A percentile compares a stretch with the other conserved stretches of the same genome.
These are phyloP conservation scores for Apiosordaria backusii DNA, from an alignment of 495 filamentous ascomycete genomes.

Conservation along the genomic window DNA sequence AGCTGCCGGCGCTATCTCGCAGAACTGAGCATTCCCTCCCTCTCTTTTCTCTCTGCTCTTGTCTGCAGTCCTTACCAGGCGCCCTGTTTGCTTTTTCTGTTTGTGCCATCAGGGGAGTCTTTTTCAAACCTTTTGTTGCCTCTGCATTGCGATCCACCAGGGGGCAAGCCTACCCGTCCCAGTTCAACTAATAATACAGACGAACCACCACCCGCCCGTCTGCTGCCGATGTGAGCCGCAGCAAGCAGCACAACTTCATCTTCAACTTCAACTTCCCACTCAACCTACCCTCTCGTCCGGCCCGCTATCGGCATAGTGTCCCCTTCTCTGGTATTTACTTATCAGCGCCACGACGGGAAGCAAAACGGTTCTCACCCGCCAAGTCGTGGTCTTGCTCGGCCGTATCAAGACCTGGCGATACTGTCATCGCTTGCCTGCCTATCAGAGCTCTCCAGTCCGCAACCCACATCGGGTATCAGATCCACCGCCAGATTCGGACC, in stretches of 20 bases:
- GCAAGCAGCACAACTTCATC: not conserved
- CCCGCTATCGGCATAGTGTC: constrained; percentile 16
- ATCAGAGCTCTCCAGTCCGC: constrained; percentile 24
- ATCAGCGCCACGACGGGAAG: constrained; percentile 32
- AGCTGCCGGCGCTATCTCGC: constrained; percentile 30
- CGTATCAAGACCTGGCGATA: constrained; percentile 24
- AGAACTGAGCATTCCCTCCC: constrained; percentile 6
- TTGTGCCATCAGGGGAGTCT: constrained; percentile 1
- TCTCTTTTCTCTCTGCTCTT: constrained; percentile 7
- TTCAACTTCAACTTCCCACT: not conserved
- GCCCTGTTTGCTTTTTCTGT: constrained; percentile 3
- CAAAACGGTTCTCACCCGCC: constrained; percentile 21
- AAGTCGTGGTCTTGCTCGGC: constrained; percentile 14
- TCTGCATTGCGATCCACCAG: not conserved
- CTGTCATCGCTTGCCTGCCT: constrained; percentile 25
- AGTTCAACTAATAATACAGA: not conserved
- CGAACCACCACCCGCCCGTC: not conserved
- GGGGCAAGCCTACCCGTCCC: not conserved
- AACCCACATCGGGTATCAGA: constrained; percentile 25
- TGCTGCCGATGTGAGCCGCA: constrained; percentile 1
- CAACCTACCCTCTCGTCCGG: constrained; percentile 1
- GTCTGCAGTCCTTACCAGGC: constrained; percentile 7
- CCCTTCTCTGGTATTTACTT: constrained; percentile 15
- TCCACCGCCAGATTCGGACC: constrained; percentile 31
- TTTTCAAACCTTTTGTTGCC: constrained; percentile 3